Evolutionary conservation across 306 rosid species (phyloP), one percentile per base, ranked within the genome.

Genomic region (Mimosa bimucronata): DNA sequence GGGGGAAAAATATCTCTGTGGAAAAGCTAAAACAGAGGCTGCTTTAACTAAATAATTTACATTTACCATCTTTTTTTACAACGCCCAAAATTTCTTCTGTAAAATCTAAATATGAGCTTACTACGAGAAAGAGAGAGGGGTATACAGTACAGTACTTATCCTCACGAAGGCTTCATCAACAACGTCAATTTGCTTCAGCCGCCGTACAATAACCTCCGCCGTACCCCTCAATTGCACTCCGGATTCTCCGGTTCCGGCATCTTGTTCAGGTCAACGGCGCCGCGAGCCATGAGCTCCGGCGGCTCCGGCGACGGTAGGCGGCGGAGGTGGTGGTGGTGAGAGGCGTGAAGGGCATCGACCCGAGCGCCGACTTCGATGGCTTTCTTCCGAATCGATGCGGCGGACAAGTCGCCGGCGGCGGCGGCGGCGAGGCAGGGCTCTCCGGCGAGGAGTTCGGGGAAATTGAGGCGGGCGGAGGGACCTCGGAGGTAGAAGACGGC

Each of bases 281-380:
- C 83, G 0, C 84, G 74, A 0, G 85, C 72, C 38, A 88, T 77
- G 4, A 78, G 58, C 84, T 74, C 87, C 81, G 48, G 50, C 61
- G 62, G 60, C 70, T 81, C 66, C 73, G 84, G 38, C 55, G 79
- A 79, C 0, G 81, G 75, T 8, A 77, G 74, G 16, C 66, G 83
- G 28, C 74, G 88, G 26, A 73, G 87, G 11, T 80, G 74, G 14
- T 66, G 83, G 29, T 78, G 87, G 34, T 74, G 88, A 2, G 91
- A 80, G 5, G 88, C 85, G 71, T 96, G 88, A 5, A 89, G 87
- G 18, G 99, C 99, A 61, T 93, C 99, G 11, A 91, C 99, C 11
- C 96, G 74, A 7, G 98, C 91, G 40, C 99, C 99, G 44, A 93
- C 99, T 82, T 93, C 99, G 3, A 94, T 87, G 6, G 99, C 99